Percentiles rank a stretch among this genome's conserved stretches.
Conservation (phyloP, 2,329 filamentous ascomycete species). For the Hypoxylon sp. region DNA sequence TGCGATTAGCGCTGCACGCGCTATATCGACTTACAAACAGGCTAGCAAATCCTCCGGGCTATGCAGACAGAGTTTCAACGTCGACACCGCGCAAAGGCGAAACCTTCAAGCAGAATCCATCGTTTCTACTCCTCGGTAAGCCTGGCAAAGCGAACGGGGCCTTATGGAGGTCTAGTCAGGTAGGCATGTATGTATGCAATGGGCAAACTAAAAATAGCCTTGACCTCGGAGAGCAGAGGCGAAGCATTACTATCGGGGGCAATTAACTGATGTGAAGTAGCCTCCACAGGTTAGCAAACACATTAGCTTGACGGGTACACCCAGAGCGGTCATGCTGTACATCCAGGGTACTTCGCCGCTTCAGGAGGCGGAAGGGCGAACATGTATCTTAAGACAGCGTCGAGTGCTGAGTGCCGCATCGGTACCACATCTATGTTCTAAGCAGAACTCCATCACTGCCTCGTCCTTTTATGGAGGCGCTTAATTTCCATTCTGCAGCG, state of each 20-base stretch:
- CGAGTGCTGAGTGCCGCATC: background rate
- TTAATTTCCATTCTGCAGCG: background rate
- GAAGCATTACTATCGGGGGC: background rate
- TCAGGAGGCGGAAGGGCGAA: background rate
- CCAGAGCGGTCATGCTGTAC: background rate
- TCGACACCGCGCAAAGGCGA: conserved; percentile 13
- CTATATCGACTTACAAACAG: conserved; percentile 2
- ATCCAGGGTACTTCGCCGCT: conserved; percentile 4
- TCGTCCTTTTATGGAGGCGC: background rate
- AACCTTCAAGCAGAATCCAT: conserved; percentile 8
- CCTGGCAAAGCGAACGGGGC: background rate
- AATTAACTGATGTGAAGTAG: conserved; percentile 5
- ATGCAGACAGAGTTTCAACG: conserved; percentile 25
- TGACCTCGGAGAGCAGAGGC: conserved; percentile 23
- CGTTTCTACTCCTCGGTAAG: conserved; percentile 12
- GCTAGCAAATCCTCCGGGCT: conserved; percentile 32
- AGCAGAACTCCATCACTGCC: background rate
- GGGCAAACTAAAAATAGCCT: conserved; percentile 32
- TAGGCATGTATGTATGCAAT: conserved; percentile 1
- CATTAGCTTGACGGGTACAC: background rate
- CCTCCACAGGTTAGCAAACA: conserved; percentile 15
- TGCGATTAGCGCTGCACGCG: conserved; percentile 13
- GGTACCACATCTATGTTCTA: background rate
- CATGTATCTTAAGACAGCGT: background rate
- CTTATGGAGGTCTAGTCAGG: conserved; percentile 1